Evolutionary conservation across 2,329 filamentous ascomycete genomes (phyloP).

Genomic region (Sarocladium kiliense): DNA sequence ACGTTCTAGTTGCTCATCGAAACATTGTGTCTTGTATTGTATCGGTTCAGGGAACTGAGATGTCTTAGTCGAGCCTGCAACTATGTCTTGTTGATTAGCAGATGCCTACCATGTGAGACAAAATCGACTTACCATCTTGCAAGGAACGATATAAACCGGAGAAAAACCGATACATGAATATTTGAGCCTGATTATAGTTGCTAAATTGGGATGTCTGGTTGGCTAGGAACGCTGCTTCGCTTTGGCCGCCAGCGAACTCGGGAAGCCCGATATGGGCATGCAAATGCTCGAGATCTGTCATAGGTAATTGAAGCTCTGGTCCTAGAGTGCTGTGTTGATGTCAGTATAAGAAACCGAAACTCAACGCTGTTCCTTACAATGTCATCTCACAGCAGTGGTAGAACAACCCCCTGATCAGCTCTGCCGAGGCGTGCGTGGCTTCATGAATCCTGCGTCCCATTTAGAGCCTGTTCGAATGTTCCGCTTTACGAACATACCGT

Average conservation of each 20-base stretch:
- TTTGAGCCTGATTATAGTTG: conserved; percentile 55
- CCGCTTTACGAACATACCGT: conserved; percentile 31
- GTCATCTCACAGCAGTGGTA: not conserved
- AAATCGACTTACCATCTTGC: conserved; percentile 39
- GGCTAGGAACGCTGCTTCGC: conserved; percentile 39
- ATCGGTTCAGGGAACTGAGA: not conserved
- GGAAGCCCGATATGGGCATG: conserved; percentile 51
- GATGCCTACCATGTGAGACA: not conserved
- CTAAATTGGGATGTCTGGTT: conserved; percentile 50
- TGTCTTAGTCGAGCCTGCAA: not conserved
- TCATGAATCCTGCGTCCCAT: not conserved
- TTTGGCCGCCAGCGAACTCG: conserved; percentile 42
- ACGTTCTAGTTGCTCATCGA: conserved; percentile 48
- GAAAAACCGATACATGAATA: conserved; percentile 49
- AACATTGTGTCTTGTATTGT: conserved; percentile 38
- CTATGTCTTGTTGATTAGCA: not conserved
- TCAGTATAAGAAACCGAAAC: conserved; percentile 11
- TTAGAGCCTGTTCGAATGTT: not conserved
- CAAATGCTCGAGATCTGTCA: conserved; percentile 47
- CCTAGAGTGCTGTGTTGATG: conserved; percentile 40
- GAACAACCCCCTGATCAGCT: not conserved
- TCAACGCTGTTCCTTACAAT: not conserved
- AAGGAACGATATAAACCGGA: conserved; percentile 47
- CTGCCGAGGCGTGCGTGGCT: not conserved
- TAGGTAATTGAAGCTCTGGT: conserved; percentile 52